Conservation (phyloP, 495 filamentous ascomycete genomes). For the Daldinia loculata region DNA sequence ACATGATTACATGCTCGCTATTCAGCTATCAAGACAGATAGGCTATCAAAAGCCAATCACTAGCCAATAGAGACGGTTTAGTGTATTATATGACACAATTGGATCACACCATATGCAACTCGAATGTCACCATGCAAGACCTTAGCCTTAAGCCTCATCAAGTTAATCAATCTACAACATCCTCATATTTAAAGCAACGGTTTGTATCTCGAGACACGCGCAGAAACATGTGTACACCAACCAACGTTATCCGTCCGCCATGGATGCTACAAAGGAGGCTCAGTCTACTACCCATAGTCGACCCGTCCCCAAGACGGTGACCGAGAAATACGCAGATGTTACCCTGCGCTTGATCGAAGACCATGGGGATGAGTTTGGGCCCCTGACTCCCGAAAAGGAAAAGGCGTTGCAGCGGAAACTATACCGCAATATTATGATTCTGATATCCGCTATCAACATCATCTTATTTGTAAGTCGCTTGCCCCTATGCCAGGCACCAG, state of each 20-base stretch:
- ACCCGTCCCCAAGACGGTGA: background rate
- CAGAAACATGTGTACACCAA: background rate
- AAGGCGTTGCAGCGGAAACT: background rate
- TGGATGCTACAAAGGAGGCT: background rate
- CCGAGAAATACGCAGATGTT: background rate
- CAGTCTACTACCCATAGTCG: background rate
- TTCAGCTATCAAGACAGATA: too few species aligned
- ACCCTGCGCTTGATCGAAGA: background rate
- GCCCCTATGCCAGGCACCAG: background rate
- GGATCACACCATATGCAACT: background rate
- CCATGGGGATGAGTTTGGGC: background rate
- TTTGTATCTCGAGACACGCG: background rate
- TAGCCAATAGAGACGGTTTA: background rate
- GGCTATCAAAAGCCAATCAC: too few species aligned
- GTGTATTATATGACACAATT: background rate
- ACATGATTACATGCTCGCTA: too few species aligned
- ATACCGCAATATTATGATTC: background rate
- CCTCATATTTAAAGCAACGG: background rate
- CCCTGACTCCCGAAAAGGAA: background rate
- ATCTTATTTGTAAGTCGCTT: background rate
- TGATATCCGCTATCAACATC: background rate
- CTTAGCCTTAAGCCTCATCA: background rate
- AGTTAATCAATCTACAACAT: background rate
- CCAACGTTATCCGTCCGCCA: background rate
- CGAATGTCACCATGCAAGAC: background rate